Evolutionary conservation across 2,329 filamentous ascomycete genomes (phyloP).

Genomic region (Penicillium sp.): DNA sequence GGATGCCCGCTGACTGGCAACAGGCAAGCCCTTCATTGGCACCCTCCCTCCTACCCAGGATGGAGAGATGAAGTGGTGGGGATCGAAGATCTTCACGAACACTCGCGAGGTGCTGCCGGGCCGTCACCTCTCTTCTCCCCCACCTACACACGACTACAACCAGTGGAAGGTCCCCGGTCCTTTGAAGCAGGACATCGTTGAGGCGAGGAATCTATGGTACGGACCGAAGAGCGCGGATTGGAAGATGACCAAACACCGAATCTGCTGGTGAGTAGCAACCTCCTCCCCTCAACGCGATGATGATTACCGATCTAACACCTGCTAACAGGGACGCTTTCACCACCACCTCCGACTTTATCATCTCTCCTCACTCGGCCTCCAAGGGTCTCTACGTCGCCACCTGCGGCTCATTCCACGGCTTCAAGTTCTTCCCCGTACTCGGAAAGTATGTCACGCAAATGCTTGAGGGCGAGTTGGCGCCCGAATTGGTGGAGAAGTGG

Average conservation of each 20-base stretch:
- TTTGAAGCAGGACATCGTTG: conserved; percentile 59
- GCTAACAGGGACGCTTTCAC: conserved; percentile 62
- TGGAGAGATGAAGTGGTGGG: conserved; percentile 58
- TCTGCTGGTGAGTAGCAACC: conserved; percentile 59
- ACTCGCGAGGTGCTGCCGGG: conserved; percentile 54
- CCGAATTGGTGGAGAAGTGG: conserved; percentile 28
- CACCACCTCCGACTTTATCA: conserved; percentile 53
- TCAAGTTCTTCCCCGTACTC: conserved; percentile 32
- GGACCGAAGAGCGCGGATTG: conserved; percentile 55
- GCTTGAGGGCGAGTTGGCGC: conserved; percentile 25
- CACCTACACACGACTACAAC: conserved; percentile 53
- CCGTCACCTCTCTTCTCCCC: conserved; percentile 56
- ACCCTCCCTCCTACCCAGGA: conserved; percentile 54
- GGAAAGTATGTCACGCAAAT: conserved; percentile 31
- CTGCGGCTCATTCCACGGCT: conserved; percentile 30
- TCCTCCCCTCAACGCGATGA: background rate
- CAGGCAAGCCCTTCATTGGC: conserved; percentile 56
- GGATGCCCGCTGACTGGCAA: conserved; percentile 16
- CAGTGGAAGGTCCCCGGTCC: conserved; percentile 60
- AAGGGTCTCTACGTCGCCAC: conserved; percentile 45
- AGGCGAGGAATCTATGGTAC: conserved; percentile 58
- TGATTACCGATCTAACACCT: conserved; percentile 5
- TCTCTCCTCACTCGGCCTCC: conserved; percentile 45
- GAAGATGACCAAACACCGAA: conserved; percentile 61
- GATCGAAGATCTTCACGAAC: conserved; percentile 59